Conservation (phyloP, 2,329 filamentous ascomycete genomes). For the Colletotrichum orchidophilum region DNA sequence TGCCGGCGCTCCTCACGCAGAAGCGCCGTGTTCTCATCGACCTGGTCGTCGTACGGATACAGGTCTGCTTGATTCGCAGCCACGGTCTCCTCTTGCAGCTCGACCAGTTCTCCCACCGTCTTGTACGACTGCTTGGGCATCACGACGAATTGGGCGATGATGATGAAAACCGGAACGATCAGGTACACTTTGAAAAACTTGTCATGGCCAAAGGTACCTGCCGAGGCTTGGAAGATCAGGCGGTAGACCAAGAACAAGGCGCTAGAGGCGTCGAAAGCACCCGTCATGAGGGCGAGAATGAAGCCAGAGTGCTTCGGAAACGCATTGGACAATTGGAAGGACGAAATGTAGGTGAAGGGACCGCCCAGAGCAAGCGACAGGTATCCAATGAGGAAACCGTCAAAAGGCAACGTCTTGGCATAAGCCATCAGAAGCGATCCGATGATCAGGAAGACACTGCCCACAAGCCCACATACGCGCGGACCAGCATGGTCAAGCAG, state of each 20-base stretch:
- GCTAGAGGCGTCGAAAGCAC: conserved; percentile 85
- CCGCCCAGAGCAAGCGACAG: conserved; percentile 81
- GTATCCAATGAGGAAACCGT: conserved; percentile 80
- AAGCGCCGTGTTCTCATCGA: conserved; percentile 66
- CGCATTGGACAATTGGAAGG: conserved; percentile 85
- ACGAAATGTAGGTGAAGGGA: conserved; percentile 83
- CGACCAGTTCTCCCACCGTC: conserved; percentile 83
- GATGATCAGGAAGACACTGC: conserved; percentile 71
- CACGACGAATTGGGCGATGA: conserved; percentile 72
- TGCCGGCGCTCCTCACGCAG: conserved; percentile 65
- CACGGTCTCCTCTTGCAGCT: conserved; percentile 69
- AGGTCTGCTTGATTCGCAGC: conserved; percentile 42
- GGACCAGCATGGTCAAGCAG: conserved; percentile 87
- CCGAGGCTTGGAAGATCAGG: conserved; percentile 70
- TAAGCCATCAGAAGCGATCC: conserved; percentile 81
- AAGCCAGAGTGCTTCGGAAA: conserved; percentile 81
- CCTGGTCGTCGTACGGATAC: conserved; percentile 60
- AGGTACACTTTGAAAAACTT: conserved; percentile 80
- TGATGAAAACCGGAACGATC: conserved; percentile 72
- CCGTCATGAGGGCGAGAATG: conserved; percentile 83
- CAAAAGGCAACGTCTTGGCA: conserved; percentile 71
- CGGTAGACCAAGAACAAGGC: conserved; percentile 81
- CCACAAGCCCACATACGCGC: conserved; percentile 77
- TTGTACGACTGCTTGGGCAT: conserved; percentile 85
- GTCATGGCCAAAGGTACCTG: conserved; percentile 65